Base-by-base conservation (phyloP, 331 rosid genomes). In the Pyracantha coccinea region DNA sequence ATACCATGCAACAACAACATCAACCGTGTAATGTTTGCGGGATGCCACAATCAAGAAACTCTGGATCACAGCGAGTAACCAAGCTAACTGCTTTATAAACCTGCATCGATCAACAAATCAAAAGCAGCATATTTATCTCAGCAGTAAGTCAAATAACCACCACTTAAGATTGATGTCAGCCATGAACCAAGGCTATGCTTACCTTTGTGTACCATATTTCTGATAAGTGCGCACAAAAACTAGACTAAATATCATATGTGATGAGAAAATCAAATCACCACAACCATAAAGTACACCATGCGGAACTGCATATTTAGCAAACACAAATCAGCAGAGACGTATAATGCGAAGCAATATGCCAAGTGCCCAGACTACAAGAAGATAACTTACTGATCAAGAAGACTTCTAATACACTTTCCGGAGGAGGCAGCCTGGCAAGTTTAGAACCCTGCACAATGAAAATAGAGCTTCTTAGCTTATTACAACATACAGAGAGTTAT, bases 21-120 rank as follows among this genome's bases (percentile, higher is more conserved):
- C 99, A 69, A 94, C 99, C 0, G 97, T 87, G 86, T 94, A 94
- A 92, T 94, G 99, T 71, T 94, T 94, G 80, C 96, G 99, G 32
- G 99, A 94, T 35, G 99, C 99, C 68, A 94, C 88, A 33, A 94
- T 94, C 88, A 94, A 81, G 76, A 94, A 82, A 82, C 97, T 92
- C 82, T 87, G 99, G 80, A 82, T 76, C 71, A 89, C 85, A 52
- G 92, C 99, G 45, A 94, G 99, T 45, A 86, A 71, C 99, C 99
- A 94, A 17, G 81, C 93, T 15, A 92, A 72, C 86, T 92, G 96
- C 89, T 94, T 94, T 73, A 94, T 76, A 32, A 69, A 85, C 78
- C 99, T 94, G 80, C 50, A 75, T 65, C 41, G 38, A 75, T 63
- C 70, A 41, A 50, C 47, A 50, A 65, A 12, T 21, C 32, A 29